Evolutionary conservation across 2,329 filamentous ascomycete genomes (phyloP), one percentile per base, ranked within the genome.

Genomic region (Tolypocladium pustulatum): DNA sequence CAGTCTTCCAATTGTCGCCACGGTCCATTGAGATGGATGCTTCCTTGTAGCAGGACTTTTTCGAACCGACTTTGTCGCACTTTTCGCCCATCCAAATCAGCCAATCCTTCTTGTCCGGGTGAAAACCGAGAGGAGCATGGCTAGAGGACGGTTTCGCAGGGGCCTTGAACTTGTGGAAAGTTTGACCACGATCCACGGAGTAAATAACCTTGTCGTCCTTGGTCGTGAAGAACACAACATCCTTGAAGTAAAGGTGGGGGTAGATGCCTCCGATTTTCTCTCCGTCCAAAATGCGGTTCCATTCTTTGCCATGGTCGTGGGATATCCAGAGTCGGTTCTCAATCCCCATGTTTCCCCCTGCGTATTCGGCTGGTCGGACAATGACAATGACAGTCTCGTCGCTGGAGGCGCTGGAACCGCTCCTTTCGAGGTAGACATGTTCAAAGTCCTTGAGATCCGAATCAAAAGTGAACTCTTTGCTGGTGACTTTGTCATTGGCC

Each of bases 161-260:
- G 3, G 87, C 84, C 60, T 89, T 73, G 72, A 97, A 96, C 55
- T 77, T 79, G 69, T 89, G 83, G 65, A 94, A 88, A 62, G 78
- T 86, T 46, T 85, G 77, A 22, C 89, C 92, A 57, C 90, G 85
- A 68, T 97, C 87, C 41, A 88, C 81, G 0, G 91, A 94, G 71
- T 95, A 97, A 65, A 86, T 87, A 1, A 94, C 86, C 61, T 71
- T 74, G 58, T 86, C 83, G 13, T 71, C 70, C 1, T 78, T 76
- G 0, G 92, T 96, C 34, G 96, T 79, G 74, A 99, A 91, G 72
- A 90, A 99, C 34, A 94, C 89, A 46, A 86, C 82, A 68, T 97
- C 91, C 66, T 89, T 91, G 72, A 90, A 87, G 73, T 91, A 89
- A 54, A 79, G 79, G 69, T 99, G 91, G 30, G 88, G 89, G 59